Base-by-base conservation (phyloP, 164 flowering plant genomes). In the Stephania cephalantha region DNA sequence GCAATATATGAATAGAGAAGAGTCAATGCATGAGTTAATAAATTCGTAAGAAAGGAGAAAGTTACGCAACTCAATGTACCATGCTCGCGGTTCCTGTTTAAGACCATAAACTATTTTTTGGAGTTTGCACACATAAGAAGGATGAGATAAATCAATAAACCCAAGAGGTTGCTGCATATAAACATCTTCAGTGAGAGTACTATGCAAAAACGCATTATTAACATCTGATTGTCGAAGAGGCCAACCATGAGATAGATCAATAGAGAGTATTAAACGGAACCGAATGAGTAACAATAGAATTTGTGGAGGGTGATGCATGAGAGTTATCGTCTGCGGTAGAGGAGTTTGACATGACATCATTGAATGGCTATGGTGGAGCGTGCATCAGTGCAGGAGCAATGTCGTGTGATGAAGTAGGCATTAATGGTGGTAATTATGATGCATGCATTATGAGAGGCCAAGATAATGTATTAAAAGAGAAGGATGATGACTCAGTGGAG, bases 101-200 rank as follows among this genome's bases (percentile, higher is more conserved):
- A 46, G 29, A 22, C 72, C 72, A 48, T 70, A n/a, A 6, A 70
- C 6, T n/a, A 31, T 35, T 22, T 70, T 70, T 3, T 70, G n/a
- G 6, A 70, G 20, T 6, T 22, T 1, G 22, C 73, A 52, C 1
- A 71, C 73, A 71, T 71, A 61, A 3, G 1, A 4, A 31, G 63
- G 73, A 53, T 10, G 17, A 44, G 73, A 50, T 44, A 65, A 30
- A 25, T 71, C 73, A 52, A 70, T 18, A 11, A 11, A 69, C 2
- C 71, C 71, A 69, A 1, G 71, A 15, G 71, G 50, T 46, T 69
- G 53, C 11, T 42, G 7, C 71, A 69, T 69, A 69, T 15, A 69
- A 15, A 69, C 53, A 11, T 44, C n/a, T n/a, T 69, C 71, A 44
- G 7, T 15, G 7, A 46, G 71, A 69, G 13, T 15, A 17, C 71